phyloP scores from a whole-genome alignment of 2,329 filamentous ascomycete genomes.

The Colletotrichum noveboracense region DNA sequence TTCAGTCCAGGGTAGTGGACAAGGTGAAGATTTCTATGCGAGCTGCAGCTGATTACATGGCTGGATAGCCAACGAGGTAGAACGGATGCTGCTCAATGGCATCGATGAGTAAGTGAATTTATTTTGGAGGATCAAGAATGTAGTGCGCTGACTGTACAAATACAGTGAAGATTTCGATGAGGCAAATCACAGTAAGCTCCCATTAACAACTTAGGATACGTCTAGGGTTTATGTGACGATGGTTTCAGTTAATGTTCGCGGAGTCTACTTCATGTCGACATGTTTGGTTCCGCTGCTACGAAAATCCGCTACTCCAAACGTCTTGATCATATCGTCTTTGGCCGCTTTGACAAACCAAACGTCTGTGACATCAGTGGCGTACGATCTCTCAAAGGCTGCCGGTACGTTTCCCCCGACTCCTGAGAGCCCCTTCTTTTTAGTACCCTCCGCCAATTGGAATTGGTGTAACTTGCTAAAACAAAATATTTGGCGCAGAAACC shows the following conservation, averaged over 20 bases:
- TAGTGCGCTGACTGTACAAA: not conserved
- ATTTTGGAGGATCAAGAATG: not conserved
- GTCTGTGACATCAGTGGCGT: constrained; percentile 29
- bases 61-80: constrained; percentile 22
- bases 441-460: not conserved
- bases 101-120: constrained; percentile 23
- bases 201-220: not conserved
- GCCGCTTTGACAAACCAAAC: constrained; percentile 28
- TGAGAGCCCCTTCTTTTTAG: not conserved
- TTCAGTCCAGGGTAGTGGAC: not conserved
- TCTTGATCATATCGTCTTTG: constrained; percentile 29
- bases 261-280: constrained; percentile 31
- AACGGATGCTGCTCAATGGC: constrained; percentile 23
- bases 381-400: constrained; percentile 29
- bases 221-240: not conserved
- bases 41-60: not conserved
- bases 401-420: constrained; percentile 8
- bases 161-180: not conserved
- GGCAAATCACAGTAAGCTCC: not conserved
- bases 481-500: not conserved
- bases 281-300: constrained; percentile 30
- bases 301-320: constrained; percentile 28
- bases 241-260: constrained; percentile 29
- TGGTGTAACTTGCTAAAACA: not conserved
- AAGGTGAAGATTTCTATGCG: not conserved